phyloP scores from a whole-genome alignment of 768 basidiomycete genomes.

The Cystobasidium ongulense region DNA sequence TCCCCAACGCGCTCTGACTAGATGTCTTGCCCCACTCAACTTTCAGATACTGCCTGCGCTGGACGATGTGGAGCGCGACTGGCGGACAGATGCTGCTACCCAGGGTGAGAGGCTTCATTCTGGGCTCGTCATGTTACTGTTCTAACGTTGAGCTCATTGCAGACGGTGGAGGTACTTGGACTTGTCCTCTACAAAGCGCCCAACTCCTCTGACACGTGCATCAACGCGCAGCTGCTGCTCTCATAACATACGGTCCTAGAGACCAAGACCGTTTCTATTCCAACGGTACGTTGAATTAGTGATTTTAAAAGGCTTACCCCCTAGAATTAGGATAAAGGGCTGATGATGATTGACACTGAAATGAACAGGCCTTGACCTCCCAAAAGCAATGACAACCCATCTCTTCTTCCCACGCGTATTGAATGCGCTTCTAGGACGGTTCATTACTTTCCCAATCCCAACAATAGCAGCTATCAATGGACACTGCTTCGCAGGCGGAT shows the following conservation, averaged over 20 bases:
- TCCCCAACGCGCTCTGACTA: conserved; percentile 35
- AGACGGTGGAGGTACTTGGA: neutral
- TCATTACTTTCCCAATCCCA: conserved; percentile 38
- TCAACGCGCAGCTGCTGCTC: conserved; percentile 33
- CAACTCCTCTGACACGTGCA: neutral
- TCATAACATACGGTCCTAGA: conserved; percentile 43
- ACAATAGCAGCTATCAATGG: conserved; percentile 36
- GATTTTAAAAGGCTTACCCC: conserved; percentile 14
- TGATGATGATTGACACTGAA: neutral
- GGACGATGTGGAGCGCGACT: conserved; percentile 45
- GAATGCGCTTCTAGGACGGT: conserved; percentile 32
- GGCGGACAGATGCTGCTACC: conserved; percentile 38
- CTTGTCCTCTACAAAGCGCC: neutral
- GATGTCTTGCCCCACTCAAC: neutral
- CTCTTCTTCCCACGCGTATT: conserved; percentile 16
- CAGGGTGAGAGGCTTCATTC: conserved; percentile 31
- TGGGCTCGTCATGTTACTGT: neutral
- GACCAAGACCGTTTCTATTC: conserved; percentile 44
- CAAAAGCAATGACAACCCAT: neutral
- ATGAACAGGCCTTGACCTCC: conserved; percentile 10
- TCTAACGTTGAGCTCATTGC: neutral
- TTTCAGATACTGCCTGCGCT: conserved; percentile 37
- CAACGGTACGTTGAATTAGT: conserved; percentile 36
- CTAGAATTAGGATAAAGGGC: neutral
- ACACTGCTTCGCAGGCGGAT: conserved; percentile 75